Evolutionary conservation across 1,284 basidiomycete species (phyloP), one percentile per base, ranked within the genome.

Genomic region (Ceratobasidium sp.): DNA sequence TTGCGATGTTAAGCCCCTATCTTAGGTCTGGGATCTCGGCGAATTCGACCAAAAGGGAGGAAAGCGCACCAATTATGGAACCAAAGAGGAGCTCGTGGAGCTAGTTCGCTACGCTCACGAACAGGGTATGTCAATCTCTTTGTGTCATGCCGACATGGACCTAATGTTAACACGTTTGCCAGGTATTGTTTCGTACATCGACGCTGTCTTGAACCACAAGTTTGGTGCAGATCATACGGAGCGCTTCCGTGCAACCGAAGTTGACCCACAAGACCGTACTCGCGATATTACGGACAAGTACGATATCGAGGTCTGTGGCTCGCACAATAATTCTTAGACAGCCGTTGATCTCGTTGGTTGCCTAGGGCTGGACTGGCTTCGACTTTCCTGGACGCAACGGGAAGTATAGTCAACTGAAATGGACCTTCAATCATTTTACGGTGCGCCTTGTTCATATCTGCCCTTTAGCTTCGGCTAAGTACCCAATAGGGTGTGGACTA

Each of bases 41-140:
- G 86, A 88, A 79, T 88, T 87, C 73, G 84, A 86, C 71, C 82
- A 84, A 74, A 86, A 87, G 77, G 84, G 84, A 28, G 79, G 78
- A 12, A 78, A 76, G 57, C 75, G 80, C 12, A 88, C 86, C 60
- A 86, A 87, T 74, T 88, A 85, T 81, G 87, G 87, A n/a, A 85
- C 83, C n/a, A 87, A 87, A 75, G 82, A 86, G 59, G 83, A 88
- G 76, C 80, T 87, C 32, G 70, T 86, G 12, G 75, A 75, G 0
- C 78, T 82, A 28, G 83, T 86, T 78, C 80, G 82, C 48, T 78
- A 75, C 45, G 79, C 82, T 2, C 79, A 80, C 61, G 78, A 82
- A 50, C 74, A 79, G 61, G 81, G 78, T 18, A 75, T 80, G 41
- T 78, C 78, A 79, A 71, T 75, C 78, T 9, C 77, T 28, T 28